phyloP scores from a whole-genome alignment of 2,329 filamentous ascomycete genomes.

The Periglandula ipomoeae region DNA sequence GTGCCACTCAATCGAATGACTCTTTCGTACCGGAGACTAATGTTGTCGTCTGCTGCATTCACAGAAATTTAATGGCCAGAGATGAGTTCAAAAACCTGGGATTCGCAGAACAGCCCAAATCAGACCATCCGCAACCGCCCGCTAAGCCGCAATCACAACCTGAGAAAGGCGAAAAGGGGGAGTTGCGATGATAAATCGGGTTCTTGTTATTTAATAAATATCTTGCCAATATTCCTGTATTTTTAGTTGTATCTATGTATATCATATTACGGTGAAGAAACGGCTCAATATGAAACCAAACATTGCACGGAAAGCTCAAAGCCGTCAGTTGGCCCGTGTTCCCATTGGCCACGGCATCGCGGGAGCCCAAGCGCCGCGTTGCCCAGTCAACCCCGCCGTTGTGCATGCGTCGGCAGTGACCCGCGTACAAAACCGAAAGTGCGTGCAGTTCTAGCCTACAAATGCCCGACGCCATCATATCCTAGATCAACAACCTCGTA shows the following conservation, averaged over 20 bases:
- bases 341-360: background rate
- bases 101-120: conserved; percentile 37
- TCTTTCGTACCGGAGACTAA: background rate
- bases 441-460: conserved; percentile 1
- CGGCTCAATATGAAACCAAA: too few species aligned
- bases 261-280: background rate
- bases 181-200: conserved; percentile 24
- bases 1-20: conserved; percentile 20
- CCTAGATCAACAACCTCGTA: conserved; percentile 7
- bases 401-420: conserved; percentile 3
- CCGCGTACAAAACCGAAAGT: conserved; percentile 9
- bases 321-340: background rate
- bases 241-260: background rate
- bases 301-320: background rate
- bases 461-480: conserved; percentile 5
- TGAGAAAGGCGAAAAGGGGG: conserved; percentile 27
- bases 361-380: conserved; percentile 9
- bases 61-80: conserved; percentile 86
- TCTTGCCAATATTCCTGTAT: too few species aligned
- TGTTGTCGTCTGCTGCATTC: background rate
- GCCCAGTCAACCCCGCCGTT: conserved; percentile 14
- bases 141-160: conserved; percentile 15
- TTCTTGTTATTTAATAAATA: too few species aligned
- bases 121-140: conserved; percentile 7
- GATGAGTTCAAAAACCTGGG: conserved; percentile 94